Conservation (phyloP, 352 stramenopile species). For the Thalassiosira mediterranea region DNA sequence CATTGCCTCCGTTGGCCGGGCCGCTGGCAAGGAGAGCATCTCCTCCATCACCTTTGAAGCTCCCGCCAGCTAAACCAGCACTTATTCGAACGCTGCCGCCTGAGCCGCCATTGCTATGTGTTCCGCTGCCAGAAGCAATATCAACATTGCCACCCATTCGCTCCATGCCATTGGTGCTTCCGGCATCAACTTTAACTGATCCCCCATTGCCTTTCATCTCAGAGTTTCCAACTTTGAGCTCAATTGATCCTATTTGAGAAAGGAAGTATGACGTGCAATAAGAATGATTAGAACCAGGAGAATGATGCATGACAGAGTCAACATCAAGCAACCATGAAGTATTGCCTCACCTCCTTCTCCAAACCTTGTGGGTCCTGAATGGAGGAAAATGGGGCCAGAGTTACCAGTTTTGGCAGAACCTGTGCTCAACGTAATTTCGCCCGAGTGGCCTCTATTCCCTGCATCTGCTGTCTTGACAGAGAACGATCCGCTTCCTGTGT, state of each 20-base stretch:
- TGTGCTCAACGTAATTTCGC: slow-evolving; percentile 70
- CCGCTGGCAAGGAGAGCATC: slow-evolving; percentile 21
- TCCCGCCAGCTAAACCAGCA: slow-evolving; percentile 44
- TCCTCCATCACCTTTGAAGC: slow-evolving; percentile 17
- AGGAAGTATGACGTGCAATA: not conserved
- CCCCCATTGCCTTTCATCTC: slow-evolving; percentile 53
- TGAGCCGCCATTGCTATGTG: not conserved
- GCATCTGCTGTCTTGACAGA: slow-evolving; percentile 67
- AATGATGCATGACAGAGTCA: not conserved
- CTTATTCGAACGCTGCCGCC: slow-evolving; percentile 31
- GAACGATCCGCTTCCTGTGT: slow-evolving; percentile 66
- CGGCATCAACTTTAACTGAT: slow-evolving; percentile 65
- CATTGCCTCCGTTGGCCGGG: slow-evolving; percentile 19
- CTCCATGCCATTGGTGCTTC: slow-evolving; percentile 53
- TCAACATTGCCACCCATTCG: slow-evolving; percentile 64
- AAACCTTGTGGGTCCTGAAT: slow-evolving; percentile 11
- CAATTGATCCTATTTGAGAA: slow-evolving; percentile 41
- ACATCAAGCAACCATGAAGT: not conserved
- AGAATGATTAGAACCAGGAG: not conserved
- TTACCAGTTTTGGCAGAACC: slow-evolving; percentile 54
- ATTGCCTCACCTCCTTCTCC: slow-evolving; percentile 13
- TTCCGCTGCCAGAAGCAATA: slow-evolving; percentile 56
- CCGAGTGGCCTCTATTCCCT: slow-evolving; percentile 60
- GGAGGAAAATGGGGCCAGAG: slow-evolving; percentile 15
- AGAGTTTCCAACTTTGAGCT: slow-evolving; percentile 35